phyloP scores from a whole-genome alignment of 768 basidiomycete species.

The Lactifluus volemus region DNA sequence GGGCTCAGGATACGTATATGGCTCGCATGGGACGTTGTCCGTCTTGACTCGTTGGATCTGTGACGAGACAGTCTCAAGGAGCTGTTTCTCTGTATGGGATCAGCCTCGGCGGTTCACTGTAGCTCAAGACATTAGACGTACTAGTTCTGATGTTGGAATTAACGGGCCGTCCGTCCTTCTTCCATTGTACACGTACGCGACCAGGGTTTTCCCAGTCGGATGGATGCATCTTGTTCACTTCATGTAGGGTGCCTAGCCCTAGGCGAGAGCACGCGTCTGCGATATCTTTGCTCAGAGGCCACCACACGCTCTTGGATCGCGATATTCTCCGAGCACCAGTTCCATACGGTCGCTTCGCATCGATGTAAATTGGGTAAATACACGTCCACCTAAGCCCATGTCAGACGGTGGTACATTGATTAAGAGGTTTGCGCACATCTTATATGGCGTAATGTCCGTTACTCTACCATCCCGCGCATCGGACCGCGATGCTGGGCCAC shows the following conservation, averaged over 20 bases:
- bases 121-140: conserved; percentile 31
- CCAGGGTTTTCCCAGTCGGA: conserved; percentile 99
- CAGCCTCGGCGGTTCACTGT: not conserved
- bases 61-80: conserved; percentile 64
- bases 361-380: conserved; percentile 94
- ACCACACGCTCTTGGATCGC: conserved; percentile 78
- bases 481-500: conserved; percentile 30
- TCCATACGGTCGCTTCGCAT: conserved; percentile 85
- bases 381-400: conserved; percentile 70
- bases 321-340: conserved; percentile 77
- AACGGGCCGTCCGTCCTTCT: conserved; percentile 61
- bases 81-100: conserved; percentile 49
- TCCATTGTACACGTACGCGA: conserved; percentile 88
- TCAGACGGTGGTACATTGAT: conserved; percentile 10
- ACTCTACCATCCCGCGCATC: conserved; percentile 27
- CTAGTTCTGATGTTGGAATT: conserved; percentile 69
- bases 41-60: conserved; percentile 69
- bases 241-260: conserved; percentile 75
- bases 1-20: conserved; percentile 36
- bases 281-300: conserved; percentile 92
- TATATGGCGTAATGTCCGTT: conserved; percentile 76
- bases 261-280: conserved; percentile 72
- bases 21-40: conserved; percentile 57
- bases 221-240: conserved; percentile 86
- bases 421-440: conserved; percentile 45